These are phyloP conservation scores for Mimosa pudica DNA, from an alignment of 306 rosid species.

Conservation along the genomic window DNA sequence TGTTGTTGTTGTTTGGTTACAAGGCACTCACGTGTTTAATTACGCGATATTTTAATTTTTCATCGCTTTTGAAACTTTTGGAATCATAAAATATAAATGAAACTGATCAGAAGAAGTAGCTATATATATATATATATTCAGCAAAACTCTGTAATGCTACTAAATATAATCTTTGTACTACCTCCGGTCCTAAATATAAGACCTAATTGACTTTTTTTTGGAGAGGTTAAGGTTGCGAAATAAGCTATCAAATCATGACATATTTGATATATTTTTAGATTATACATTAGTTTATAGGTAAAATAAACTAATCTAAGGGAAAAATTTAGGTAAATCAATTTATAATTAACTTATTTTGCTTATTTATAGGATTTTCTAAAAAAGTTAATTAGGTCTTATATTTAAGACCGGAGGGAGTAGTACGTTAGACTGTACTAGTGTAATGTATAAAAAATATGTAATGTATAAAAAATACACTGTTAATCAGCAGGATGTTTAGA, in stretches of 20 bases:
- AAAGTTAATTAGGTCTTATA: too few species aligned
- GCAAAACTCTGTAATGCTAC: constrained; percentile 7
- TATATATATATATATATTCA: constrained; percentile 13
- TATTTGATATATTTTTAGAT: too few species aligned
- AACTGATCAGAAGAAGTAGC: neutral
- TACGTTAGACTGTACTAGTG: constrained; percentile 4
- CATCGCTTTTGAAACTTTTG: constrained; percentile 11
- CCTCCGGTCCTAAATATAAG: too few species aligned
- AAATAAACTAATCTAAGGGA: too few species aligned
- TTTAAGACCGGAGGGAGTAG: too few species aligned
- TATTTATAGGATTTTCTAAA: too few species aligned
- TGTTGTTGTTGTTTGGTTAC: neutral
- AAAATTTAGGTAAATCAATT: too few species aligned
- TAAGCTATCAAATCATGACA: too few species aligned
- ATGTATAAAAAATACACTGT: neutral
- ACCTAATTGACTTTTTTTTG: too few species aligned
- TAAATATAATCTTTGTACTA: constrained; percentile 7
- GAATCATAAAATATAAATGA: constrained; percentile 2
- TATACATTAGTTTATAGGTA: too few species aligned
- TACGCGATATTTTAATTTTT: neutral
- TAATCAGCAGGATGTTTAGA: neutral
- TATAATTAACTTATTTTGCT: too few species aligned
- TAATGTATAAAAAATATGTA: neutral
- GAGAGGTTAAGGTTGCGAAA: too few species aligned
- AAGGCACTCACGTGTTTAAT: neutral